Percentiles rank a stretch among this genome's conserved stretches.
phyloP scores from a whole-genome alignment of 208 protist genomes.

The Phytomonas sp. region DNA sequence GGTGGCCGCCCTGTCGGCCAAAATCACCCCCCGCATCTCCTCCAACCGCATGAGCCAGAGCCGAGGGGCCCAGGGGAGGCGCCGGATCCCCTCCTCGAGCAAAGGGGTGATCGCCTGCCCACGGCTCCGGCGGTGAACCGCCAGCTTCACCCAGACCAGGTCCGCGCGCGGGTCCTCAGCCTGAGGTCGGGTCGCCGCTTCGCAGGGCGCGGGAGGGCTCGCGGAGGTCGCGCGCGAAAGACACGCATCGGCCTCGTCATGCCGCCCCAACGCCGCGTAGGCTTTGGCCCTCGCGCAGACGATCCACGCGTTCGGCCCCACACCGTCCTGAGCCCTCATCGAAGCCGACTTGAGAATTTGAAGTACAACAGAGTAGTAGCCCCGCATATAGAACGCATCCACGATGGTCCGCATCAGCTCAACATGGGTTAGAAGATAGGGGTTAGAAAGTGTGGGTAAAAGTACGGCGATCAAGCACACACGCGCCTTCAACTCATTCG shows the following conservation, averaged over 20 bases:
- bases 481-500: background rate
- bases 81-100: conserved; percentile 15
- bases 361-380: conserved; percentile 6
- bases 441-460: background rate
- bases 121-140: conserved; percentile 41
- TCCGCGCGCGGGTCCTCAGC: conserved; percentile 14
- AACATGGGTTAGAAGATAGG: conserved; percentile 1
- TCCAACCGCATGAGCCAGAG: conserved; percentile 73
- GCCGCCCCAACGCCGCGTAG: conserved; percentile 24
- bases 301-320: background rate
- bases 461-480: background rate
- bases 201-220: background rate
- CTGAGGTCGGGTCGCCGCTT: background rate
- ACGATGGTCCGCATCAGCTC: conserved; percentile 19
- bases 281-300: conserved; percentile 34
- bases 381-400: conserved; percentile 15
- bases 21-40: conserved; percentile 15
- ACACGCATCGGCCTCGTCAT: conserved; percentile 25
- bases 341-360: background rate
- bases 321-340: background rate
- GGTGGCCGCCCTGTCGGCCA: conserved; percentile 4
- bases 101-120: conserved; percentile 12
- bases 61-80: conserved; percentile 35
- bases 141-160: conserved; percentile 49
- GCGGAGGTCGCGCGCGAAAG: conserved; percentile 24